These are phyloP conservation scores for Adansonia gregorii DNA, from an alignment of 441 rosid species.

Conservation along the genomic window DNA sequence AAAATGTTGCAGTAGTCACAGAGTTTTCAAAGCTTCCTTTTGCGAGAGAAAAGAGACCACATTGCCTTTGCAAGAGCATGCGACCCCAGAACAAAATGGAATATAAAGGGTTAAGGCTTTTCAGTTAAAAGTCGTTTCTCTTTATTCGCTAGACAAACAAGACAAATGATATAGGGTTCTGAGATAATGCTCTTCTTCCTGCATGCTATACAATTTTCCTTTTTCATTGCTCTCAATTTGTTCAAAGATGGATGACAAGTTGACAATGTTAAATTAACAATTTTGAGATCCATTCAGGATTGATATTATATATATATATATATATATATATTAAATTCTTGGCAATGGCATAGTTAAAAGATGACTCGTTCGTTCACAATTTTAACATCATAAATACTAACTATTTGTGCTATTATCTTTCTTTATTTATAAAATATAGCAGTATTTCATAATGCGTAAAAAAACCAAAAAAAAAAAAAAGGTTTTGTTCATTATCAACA, in stretches of 20 bases:
- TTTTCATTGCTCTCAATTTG: background rate
- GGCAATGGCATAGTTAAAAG: no score
- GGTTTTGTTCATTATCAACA: no score
- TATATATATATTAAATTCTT: no score
- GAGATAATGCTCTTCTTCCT: background rate
- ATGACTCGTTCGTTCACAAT: no score
- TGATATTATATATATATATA: no score
- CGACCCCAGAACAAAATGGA: constrained; percentile 18
- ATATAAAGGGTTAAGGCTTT: constrained; percentile 29
- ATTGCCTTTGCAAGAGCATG: constrained; percentile 34
- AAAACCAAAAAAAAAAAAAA: no score
- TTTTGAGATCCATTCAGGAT: background rate
- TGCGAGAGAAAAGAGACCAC: constrained; percentile 4
- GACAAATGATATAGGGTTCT: constrained; percentile 17
- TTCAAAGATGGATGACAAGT: background rate
- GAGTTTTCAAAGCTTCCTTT: constrained; percentile 15
- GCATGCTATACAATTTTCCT: constrained; percentile 5
- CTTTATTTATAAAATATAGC: no score
- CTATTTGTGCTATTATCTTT: no score
- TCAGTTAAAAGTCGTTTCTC: constrained; percentile 19
- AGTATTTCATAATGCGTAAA: no score
- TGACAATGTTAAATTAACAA: background rate
- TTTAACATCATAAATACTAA: no score
- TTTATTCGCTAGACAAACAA: constrained; percentile 29
- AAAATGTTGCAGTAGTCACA: constrained; percentile 3